Evolutionary conservation across 345 rosid genomes (phyloP).

Genomic region (Triadica sebifera): DNA sequence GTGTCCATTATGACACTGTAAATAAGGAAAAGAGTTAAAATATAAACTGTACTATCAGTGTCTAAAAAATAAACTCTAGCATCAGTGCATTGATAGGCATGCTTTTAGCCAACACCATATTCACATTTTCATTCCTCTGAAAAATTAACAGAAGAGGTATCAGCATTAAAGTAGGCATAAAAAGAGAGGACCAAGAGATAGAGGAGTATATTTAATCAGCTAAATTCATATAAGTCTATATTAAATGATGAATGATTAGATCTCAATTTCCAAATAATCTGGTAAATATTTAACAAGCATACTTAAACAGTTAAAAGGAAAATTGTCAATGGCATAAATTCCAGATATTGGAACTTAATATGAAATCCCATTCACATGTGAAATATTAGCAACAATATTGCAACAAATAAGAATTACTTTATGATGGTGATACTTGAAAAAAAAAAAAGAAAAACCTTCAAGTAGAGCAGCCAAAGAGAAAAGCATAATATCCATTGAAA

Average conservation of each 20-base stretch:
- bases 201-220: not conserved
- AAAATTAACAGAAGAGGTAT: not conserved
- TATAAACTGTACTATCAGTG: no score
- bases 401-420: not conserved
- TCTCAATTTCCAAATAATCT: not conserved
- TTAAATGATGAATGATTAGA: not conserved
- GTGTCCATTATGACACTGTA: conserved; percentile 81
- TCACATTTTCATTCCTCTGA: not conserved
- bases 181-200: not conserved
- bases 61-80: not conserved
- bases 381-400: not conserved
- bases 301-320: not conserved
- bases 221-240: not conserved
- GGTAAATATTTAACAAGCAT: not conserved
- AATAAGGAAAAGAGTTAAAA: conserved; percentile 12
- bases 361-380: not conserved
- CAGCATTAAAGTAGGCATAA: not conserved
- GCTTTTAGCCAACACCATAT: not conserved
- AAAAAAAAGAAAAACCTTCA: not conserved
- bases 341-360: not conserved
- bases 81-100: not conserved
- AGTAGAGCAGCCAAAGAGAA: not conserved
- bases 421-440: not conserved
- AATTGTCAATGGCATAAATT: not conserved
- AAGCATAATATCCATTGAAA: not conserved